A percentile compares a stretch with the other conserved stretches of the same genome.
These are phyloP conservation scores for Camillea tinctor DNA, from an alignment of 2,329 filamentous ascomycete genomes.

Conservation along the genomic window DNA sequence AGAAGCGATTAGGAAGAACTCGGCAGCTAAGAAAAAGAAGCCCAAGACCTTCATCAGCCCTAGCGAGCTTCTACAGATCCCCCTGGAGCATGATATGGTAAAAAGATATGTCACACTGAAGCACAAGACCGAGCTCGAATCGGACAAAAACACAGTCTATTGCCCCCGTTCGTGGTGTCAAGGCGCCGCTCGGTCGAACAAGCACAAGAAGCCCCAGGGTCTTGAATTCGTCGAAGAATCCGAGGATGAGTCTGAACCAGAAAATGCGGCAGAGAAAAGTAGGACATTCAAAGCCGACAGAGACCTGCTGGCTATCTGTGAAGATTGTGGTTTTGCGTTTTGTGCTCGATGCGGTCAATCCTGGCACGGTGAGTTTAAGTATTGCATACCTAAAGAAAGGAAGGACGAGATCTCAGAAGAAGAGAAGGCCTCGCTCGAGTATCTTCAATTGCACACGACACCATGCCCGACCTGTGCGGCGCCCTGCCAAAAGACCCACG, in stretches of 20 bases:
- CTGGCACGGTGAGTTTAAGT: constrained; percentile 88
- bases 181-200: constrained; percentile 76
- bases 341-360: constrained; percentile 68
- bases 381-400: constrained; percentile 66
- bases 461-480: constrained; percentile 85
- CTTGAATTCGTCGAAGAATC: constrained; percentile 59
- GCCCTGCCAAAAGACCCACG: constrained; percentile 84
- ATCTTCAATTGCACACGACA: constrained; percentile 77
- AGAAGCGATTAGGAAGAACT: constrained; percentile 30
- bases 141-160: constrained; percentile 88
- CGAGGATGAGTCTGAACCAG: constrained; percentile 49
- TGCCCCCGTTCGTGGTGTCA: constrained; percentile 93
- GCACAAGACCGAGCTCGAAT: constrained; percentile 88
- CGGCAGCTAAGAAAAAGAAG: constrained; percentile 51
- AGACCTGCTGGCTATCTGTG: constrained; percentile 79
- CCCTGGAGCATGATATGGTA: constrained; percentile 68
- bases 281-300: constrained; percentile 22
- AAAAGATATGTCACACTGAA: constrained; percentile 86
- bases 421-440: constrained; percentile 83
- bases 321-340: constrained; percentile 87
- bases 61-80: constrained; percentile 79
- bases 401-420: constrained; percentile 74
- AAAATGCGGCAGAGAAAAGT: constrained; percentile 42
- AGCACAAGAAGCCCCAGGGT: constrained; percentile 68
- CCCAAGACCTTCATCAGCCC: constrained; percentile 71